Percentiles rank a stretch among this genome's conserved stretches.
These are phyloP conservation scores for Coemansia sp. DNA, from an alignment of 192 early-diverging fungal genomes.

Conservation along the genomic window DNA sequence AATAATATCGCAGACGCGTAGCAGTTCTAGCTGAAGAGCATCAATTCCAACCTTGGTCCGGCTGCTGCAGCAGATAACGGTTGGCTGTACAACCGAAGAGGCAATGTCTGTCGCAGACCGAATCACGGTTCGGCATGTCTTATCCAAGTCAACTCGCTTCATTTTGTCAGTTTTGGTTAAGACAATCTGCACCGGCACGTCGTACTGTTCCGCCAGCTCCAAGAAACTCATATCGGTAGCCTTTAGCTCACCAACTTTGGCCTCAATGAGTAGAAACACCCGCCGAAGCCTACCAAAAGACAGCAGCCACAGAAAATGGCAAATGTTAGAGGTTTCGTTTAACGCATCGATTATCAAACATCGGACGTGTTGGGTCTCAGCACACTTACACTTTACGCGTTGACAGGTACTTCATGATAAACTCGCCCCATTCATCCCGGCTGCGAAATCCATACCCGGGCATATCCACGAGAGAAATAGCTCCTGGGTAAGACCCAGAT, in stretches of 20 bases:
- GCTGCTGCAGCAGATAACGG: slow-evolving; percentile 28
- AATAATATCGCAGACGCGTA: slow-evolving; percentile 23
- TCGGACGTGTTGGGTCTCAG: background rate
- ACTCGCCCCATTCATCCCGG: slow-evolving; percentile 49
- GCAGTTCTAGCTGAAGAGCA: slow-evolving; percentile 33
- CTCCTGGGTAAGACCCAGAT: slow-evolving; percentile 15
- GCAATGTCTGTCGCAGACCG: slow-evolving; percentile 16
- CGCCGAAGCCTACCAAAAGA: slow-evolving; percentile 27
- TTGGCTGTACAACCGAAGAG: slow-evolving; percentile 23
- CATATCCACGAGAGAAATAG: slow-evolving; percentile 53
- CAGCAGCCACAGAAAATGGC: background rate
- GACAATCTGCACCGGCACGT: slow-evolving; percentile 31
- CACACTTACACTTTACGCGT: slow-evolving; percentile 33
- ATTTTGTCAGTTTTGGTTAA: slow-evolving; percentile 55
- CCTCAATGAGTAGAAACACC: slow-evolving; percentile 52
- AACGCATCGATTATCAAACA: background rate
- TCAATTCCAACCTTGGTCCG: slow-evolving; percentile 30
- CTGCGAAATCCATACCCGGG: slow-evolving; percentile 58
- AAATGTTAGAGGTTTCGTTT: background rate
- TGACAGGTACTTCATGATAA: slow-evolving; percentile 47
- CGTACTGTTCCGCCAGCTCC: slow-evolving; percentile 31
- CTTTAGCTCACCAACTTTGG: slow-evolving; percentile 55
- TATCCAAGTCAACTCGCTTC: slow-evolving; percentile 20
- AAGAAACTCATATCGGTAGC: slow-evolving; percentile 41
- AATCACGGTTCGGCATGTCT: slow-evolving; percentile 4